Base-by-base conservation (phyloP, 2,329 filamentous ascomycete species). In the Phoma sp. region DNA sequence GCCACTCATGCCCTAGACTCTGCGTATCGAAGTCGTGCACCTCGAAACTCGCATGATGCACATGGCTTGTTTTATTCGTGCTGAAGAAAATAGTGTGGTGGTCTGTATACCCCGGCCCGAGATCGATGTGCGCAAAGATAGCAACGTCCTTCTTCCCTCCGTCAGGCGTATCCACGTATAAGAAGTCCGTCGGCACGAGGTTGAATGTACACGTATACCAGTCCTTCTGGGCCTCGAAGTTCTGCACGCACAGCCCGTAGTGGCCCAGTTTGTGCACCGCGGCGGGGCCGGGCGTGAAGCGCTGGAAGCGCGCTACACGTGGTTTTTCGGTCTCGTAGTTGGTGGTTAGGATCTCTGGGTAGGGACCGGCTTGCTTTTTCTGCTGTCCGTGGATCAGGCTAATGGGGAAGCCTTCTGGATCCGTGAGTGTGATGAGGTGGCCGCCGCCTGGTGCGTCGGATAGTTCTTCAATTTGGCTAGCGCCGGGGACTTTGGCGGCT, bases 11-110 rank as follows among this genome's bases (percentile, higher is more conserved):
- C 1, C 88, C 88, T 3, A 91, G 76, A 26, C 84, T 79, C 76
- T 91, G 88, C 4, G 84, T 84, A 67, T 91, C 88, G 63, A 88
- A 89, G 69, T 91, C 65, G 62, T 88, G 84, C 4, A 88, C 87
- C 73, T 91, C 88, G 60, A 87, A 91, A 2, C 81, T 84, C 15
- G 83, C 83, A 73, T 91, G 88, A 68, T 91, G 87, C 2, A 90
- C 82, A 67, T 87, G 84, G 0, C 62, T 42, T 1, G 68, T 70
- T 0, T 67, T 62, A 18, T 77, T 74, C 48, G 64, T 59, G 56
- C 72, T 67, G 56, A 84, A 74, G 73, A 85, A 84, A 51, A 86
- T 79, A 2, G 73, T 76, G 62, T 87, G 84, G 61, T 87, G 84
- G 63, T 87, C 84, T 0, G 78, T 76, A 53, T 76, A 79, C 1